phyloP scores from a whole-genome alignment of 306 rosid genomes.

The Sechiopsis laciniata region DNA sequence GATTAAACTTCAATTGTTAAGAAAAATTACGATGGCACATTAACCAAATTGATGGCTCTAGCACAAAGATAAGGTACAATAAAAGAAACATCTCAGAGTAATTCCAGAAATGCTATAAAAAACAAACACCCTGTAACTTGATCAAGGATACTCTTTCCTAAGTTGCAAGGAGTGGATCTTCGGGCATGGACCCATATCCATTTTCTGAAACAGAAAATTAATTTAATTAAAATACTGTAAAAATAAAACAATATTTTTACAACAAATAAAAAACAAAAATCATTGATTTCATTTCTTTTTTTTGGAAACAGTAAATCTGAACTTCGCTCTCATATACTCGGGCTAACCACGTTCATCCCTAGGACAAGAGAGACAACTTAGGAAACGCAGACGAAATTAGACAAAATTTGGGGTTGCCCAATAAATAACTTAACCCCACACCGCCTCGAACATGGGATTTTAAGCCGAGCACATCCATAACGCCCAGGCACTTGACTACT shows the following conservation, averaged over 20 bases:
- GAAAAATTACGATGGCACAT: background rate
- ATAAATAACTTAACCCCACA: no score
- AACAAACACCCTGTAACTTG: background rate
- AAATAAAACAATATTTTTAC: background rate
- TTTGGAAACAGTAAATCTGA: no score
- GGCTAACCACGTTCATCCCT: no score
- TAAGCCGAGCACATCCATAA: no score
- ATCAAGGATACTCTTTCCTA: slow-evolving; percentile 89
- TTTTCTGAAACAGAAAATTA: slow-evolving; percentile 60
- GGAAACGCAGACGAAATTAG: no score
- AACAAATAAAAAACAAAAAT: background rate
- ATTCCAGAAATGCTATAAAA: background rate
- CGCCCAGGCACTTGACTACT: no score
- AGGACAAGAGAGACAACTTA: no score
- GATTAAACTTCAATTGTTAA: background rate
- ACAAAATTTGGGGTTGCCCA: no score
- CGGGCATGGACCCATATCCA: slow-evolving; percentile 99
- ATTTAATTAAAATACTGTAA: background rate
- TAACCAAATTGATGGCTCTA: background rate
- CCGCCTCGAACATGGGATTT: no score
- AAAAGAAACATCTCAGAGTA: slow-evolving; percentile 8
- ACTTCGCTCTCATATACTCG: no score
- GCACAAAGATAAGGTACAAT: background rate
- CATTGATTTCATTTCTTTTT: background rate
- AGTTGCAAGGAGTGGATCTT: slow-evolving; percentile 98